These are phyloP conservation scores for Cytospora schulzeri DNA, from an alignment of 2,329 filamentous ascomycete species.

Conservation along the genomic window DNA sequence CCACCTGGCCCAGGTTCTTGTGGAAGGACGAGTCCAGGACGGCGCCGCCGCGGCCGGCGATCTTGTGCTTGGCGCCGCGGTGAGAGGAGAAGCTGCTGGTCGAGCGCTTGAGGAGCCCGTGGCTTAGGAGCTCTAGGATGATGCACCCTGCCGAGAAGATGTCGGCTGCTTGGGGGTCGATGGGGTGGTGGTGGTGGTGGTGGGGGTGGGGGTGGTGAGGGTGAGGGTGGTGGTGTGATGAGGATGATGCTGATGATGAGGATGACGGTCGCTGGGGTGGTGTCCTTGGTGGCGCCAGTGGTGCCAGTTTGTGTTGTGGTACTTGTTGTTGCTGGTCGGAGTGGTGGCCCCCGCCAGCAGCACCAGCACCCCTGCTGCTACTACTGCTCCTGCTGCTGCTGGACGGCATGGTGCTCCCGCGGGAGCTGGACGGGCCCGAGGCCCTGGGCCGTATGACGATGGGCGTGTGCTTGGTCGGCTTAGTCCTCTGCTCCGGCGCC, in stretches of 20 bases:
- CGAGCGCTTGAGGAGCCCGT: constrained; percentile 65
- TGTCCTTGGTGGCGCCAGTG: constrained; percentile 25
- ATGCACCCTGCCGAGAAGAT: constrained; percentile 74
- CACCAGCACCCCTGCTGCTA: no score
- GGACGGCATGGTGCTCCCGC: constrained; percentile 34
- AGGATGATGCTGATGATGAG: background rate
- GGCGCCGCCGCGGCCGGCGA: constrained; percentile 58
- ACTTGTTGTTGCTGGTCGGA: constrained; percentile 11
- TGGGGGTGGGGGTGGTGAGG: constrained; percentile 42
- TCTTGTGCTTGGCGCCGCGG: constrained; percentile 66
- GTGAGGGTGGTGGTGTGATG: background rate
- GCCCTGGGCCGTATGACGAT: constrained; percentile 36
- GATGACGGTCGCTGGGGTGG: constrained; percentile 34
- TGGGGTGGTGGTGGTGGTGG: background rate
- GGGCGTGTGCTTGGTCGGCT: constrained; percentile 35
- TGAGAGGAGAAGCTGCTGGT: constrained; percentile 67
- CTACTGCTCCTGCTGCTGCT: background rate
- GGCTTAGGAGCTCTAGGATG: constrained; percentile 70
- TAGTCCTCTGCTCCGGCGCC: constrained; percentile 67
- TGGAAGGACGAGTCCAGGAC: constrained; percentile 73
- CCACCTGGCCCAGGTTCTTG: constrained; percentile 67
- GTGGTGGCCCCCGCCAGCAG: no score
- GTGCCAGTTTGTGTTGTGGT: constrained; percentile 31
- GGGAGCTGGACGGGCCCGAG: constrained; percentile 36
- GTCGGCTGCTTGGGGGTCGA: constrained; percentile 63